phyloP scores from a whole-genome alignment of 257 asterid genomes.

The Handroanthus guayacan region DNA sequence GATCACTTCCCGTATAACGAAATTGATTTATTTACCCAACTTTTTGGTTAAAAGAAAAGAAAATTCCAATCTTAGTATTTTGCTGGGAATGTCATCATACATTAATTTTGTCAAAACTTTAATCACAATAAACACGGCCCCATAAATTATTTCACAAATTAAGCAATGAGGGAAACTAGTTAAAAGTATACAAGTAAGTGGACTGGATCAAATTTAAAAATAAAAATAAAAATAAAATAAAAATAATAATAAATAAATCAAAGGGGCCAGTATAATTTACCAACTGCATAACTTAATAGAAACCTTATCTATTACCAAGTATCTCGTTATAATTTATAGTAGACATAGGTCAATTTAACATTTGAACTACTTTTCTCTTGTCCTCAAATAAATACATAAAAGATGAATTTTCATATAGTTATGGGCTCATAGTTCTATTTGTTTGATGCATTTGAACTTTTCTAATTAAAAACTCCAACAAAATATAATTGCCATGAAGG shows the following conservation, averaged over 20 bases:
- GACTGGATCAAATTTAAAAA: background rate
- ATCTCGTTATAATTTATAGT: background rate
- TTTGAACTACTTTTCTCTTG: background rate
- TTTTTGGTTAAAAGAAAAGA: background rate
- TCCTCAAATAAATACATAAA: background rate
- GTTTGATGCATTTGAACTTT: too few relatives aligned
- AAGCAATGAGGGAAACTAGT: background rate
- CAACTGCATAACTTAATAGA: background rate
- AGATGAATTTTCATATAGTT: background rate
- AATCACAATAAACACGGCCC: background rate
- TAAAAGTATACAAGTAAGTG: background rate
- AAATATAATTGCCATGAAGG: background rate
- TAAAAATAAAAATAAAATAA: too few relatives aligned
- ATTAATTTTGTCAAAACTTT: background rate
- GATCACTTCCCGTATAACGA: too few relatives aligned
- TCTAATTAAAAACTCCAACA: background rate
- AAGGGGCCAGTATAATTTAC: background rate
- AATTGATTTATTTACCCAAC: background rate
- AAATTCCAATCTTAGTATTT: background rate
- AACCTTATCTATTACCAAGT: background rate
- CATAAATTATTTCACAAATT: background rate
- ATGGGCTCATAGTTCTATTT: background rate
- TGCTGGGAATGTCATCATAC: background rate
- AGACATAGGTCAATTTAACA: background rate
- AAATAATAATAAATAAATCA: too few relatives aligned